Percentiles rank a stretch among this genome's conserved stretches.
phyloP scores from a whole-genome alignment of 2,329 filamentous ascomycete species.

The Mycosphaerella arachidis region DNA sequence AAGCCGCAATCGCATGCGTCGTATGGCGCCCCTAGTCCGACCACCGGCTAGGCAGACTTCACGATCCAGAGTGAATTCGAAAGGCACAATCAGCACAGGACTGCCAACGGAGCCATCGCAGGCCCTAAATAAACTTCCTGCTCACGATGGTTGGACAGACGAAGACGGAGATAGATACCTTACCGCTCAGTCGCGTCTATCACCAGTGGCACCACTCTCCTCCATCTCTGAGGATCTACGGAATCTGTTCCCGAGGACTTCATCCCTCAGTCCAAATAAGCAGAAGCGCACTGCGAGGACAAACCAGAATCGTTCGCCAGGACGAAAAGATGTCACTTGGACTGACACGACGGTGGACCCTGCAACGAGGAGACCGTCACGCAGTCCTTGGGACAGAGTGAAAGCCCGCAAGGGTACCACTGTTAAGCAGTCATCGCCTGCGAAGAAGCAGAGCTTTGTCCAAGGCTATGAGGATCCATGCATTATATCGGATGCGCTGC shows the following conservation, averaged over 20 bases:
- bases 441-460: neutral
- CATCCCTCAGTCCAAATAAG: constrained; percentile 19
- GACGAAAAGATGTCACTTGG: neutral
- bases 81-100: constrained; percentile 18
- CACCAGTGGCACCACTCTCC: constrained; percentile 16
- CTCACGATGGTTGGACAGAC: neutral
- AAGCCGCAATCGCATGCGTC: constrained; percentile 2
- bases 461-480: neutral
- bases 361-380: constrained; percentile 9
- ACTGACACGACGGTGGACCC: constrained; percentile 13
- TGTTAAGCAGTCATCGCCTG: neutral
- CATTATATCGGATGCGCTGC: neutral
- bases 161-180: constrained; percentile 18
- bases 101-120: neutral
- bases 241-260: constrained; percentile 27
- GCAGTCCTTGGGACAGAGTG: constrained; percentile 24
- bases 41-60: constrained; percentile 23
- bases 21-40: constrained; percentile 2
- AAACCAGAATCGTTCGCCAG: neutral
- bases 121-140: neutral
- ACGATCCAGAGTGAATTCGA: constrained; percentile 12
- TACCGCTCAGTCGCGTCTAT: constrained; percentile 16
- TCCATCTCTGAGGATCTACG: constrained; percentile 24
- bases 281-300: neutral
- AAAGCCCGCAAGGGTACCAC: constrained; percentile 14